A percentile compares a stretch with the other conserved stretches of the same genome.
phyloP scores from a whole-genome alignment of 345 rosid species.

The Trapa bicornis region DNA sequence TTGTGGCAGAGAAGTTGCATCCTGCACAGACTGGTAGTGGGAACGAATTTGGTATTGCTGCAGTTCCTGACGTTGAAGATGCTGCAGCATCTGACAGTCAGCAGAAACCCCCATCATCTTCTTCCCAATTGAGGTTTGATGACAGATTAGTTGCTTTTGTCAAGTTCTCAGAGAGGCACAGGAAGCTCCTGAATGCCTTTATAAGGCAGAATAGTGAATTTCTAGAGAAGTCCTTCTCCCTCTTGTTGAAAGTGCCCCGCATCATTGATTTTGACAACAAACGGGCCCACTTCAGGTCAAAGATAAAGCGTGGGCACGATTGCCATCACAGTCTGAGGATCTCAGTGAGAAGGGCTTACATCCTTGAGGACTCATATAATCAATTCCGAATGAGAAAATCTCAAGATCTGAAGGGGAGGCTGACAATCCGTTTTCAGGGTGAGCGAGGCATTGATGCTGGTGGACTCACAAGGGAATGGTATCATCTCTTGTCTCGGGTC shows the following conservation, averaged over 20 bases:
- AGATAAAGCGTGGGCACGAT: conserved; percentile 88
- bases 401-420: conserved; percentile 81
- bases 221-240: conserved; percentile 94
- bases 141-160: conserved; percentile 73
- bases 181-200: conserved; percentile 84
- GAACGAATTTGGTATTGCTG: conserved; percentile 40
- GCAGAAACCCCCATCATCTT: conserved; percentile 34
- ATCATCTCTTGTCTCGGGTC: conserved; percentile 88
- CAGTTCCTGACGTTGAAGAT: conserved; percentile 58
- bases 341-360: conserved; percentile 89
- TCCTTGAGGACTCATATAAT: conserved; percentile 94
- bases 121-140: conserved; percentile 43
- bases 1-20: conserved; percentile 76
- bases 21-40: conserved; percentile 58
- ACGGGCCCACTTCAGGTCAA: conserved; percentile 82
- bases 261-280: conserved; percentile 94
- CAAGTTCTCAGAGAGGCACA: conserved; percentile 84
- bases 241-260: conserved; percentile 89
- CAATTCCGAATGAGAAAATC: conserved; percentile 79
- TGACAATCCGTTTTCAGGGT: conserved; percentile 92
- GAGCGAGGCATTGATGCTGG: conserved; percentile 99
- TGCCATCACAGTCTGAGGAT: conserved; percentile 86
- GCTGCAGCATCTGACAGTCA: conserved; percentile 34
- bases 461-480: conserved; percentile 99
- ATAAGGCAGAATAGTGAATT: conserved; percentile 85